Evolutionary conservation across 176 grass and related monocot genomes (phyloP).

Genomic region (Pharus latifolius): DNA sequence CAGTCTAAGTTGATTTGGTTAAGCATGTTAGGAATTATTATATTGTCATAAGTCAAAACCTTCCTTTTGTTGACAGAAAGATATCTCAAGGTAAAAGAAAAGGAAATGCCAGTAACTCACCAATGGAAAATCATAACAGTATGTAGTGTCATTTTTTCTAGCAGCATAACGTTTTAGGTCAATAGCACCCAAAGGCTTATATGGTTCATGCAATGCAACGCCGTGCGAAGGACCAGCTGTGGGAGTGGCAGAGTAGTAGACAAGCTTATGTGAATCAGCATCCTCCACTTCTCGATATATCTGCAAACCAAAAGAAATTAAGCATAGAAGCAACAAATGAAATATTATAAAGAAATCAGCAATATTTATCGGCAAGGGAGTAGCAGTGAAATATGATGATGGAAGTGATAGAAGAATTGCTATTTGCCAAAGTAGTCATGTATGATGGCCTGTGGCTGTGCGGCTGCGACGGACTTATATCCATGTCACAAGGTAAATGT

Average conservation of each 20-base stretch:
- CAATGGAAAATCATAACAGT: conserved; percentile 97
- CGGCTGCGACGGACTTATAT: neutral
- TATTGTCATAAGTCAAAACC: neutral
- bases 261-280: conserved; percentile 44
- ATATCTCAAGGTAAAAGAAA: neutral
- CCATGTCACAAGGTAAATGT: neutral
- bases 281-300: conserved; percentile 91
- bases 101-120: conserved; percentile 32
- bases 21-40: conserved; percentile 5
- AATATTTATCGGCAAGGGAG: neutral
- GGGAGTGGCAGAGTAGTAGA: conserved; percentile 59
- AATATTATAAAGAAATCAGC: neutral
- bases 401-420: neutral
- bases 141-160: conserved; percentile 91
- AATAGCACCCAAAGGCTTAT: conserved; percentile 67
- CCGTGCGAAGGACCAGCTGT: conserved; percentile 68
- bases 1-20: conserved; percentile 9
- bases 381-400: neutral
- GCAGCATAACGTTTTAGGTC: conserved; percentile 71
- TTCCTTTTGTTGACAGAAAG: too few relatives aligned
- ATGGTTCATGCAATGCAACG: conserved; percentile 51
- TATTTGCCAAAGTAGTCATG: neutral
- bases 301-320: conserved; percentile 30
- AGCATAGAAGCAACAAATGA: neutral
- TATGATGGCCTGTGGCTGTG: neutral